phyloP scores from a whole-genome alignment of 1,139 yeast genomes.

The Sugiyamaella pinicola region DNA sequence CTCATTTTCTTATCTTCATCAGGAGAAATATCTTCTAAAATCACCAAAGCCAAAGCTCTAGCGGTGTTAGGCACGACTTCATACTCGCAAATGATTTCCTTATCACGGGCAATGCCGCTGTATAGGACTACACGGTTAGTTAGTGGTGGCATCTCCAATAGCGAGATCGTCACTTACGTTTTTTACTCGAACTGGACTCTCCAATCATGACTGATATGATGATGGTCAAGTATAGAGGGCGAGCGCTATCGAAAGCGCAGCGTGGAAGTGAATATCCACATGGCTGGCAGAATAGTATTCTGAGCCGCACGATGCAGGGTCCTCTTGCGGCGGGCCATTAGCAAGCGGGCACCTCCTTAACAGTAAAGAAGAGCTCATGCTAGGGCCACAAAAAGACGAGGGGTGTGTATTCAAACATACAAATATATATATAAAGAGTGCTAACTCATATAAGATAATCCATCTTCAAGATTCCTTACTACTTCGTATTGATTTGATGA shows the following conservation, averaged over 20 bases:
- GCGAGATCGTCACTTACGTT: slow-evolving; percentile 1
- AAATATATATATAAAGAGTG: neutral
- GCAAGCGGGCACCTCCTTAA: too few relatives aligned
- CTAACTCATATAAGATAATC: slow-evolving; percentile 30
- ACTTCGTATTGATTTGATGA: slow-evolving; percentile 31
- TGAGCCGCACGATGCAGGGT: slow-evolving; percentile 4
- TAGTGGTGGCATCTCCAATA: neutral
- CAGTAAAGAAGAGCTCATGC: too few relatives aligned
- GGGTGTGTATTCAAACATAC: too few relatives aligned
- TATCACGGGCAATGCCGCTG: slow-evolving; percentile 39
- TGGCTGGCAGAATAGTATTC: neutral
- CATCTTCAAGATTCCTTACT: slow-evolving; percentile 40
- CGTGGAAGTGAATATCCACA: neutral
- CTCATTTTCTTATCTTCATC: slow-evolving; percentile 36
- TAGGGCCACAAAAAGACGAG: too few relatives aligned
- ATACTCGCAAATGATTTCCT: slow-evolving; percentile 32
- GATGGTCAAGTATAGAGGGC: too few relatives aligned
- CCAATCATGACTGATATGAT: slow-evolving; percentile 3
- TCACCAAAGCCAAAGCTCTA: slow-evolving; percentile 34
- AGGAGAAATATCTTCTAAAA: slow-evolving; percentile 34
- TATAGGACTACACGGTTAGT: slow-evolving; percentile 35
- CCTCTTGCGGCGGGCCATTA: slow-evolving; percentile 1
- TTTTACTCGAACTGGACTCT: slow-evolving; percentile 10
- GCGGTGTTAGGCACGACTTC: slow-evolving; percentile 31
- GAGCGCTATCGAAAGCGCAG: too few relatives aligned